Evolutionary conservation across 1,284 basidiomycete genomes (phyloP), one percentile per base, ranked within the genome.

Genomic region (Lignosus rhinocerotis): DNA sequence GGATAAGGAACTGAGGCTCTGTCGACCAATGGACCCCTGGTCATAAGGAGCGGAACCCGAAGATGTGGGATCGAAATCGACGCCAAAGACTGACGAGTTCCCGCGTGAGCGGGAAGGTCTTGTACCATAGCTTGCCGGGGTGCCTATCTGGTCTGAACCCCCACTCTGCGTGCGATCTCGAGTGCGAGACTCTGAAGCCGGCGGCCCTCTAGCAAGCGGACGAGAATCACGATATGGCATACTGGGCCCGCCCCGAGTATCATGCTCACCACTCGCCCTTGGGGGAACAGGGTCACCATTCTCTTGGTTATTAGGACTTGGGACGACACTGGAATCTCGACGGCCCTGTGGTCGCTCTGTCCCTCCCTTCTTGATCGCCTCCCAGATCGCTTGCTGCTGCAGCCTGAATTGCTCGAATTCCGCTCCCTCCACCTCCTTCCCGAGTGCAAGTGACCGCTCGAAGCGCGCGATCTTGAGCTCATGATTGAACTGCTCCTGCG

Each of bases 351-450:
- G 48, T 36, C 58, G 31, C 47, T 61, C 55, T 42, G 61, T n/a
- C 45, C 57, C 59, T 59, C 54, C 59, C 64, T 58, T 65, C 65
- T 72, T 62, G 33, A 73, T 68, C 48, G 60, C 64, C 43, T 72
- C 69, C 59, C 70, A 61, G 47, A 74, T 70, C 16, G 66, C 69
- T 51, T 73, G 68, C 63, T 75, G 73, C 57, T 72, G 68, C 53
- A 56, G 44, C 66, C 66, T 60, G 59, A 62, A 63, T 65, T 64
- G 68, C 44, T 63, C 66, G 32, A 70, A 66, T 60, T 72, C 67
- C 48, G 68, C 62, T 51, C 69, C 67, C 59, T 74, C 72, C 36
- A 60, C 32, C 58, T 60, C 57, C 54, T 63, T 58, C 56, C 62
- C 62, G 25, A 57, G 59, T 41, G 59, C 59, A 34, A 63, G 56